Evolutionary conservation across 495 filamentous ascomycete species (phyloP).

Genomic region (Lasiosphaeria miniovina): DNA sequence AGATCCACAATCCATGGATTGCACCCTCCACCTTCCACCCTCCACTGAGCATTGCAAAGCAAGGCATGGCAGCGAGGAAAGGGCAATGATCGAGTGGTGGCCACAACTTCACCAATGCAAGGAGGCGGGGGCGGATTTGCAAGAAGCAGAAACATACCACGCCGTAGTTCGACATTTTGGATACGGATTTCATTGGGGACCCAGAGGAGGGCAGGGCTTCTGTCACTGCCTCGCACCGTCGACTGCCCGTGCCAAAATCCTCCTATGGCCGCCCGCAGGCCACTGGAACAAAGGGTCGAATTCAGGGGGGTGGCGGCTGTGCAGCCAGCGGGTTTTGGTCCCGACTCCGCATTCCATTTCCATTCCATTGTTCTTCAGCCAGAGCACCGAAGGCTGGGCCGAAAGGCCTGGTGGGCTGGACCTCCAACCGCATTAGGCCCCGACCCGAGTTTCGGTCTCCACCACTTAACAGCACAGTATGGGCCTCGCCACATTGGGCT

Average conservation of each 20-base stretch:
- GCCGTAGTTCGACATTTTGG: background rate
- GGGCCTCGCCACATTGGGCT: background rate
- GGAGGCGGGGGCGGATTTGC: slow-evolving; percentile 13
- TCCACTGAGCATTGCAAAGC: background rate
- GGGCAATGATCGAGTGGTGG: background rate
- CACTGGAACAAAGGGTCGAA: too few relatives aligned
- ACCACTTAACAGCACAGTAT: background rate
- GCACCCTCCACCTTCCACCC: slow-evolving; percentile 7
- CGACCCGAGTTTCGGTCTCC: background rate
- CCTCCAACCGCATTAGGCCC: background rate
- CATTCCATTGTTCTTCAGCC: too few relatives aligned
- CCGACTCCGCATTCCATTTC: too few relatives aligned
- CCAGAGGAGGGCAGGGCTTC: too few relatives aligned
- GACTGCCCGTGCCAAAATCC: background rate
- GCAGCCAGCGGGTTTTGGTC: background rate
- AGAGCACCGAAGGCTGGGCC: too few relatives aligned
- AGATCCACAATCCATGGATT: background rate
- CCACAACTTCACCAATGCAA: slow-evolving; percentile 7
- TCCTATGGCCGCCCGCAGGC: too few relatives aligned
- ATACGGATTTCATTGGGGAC: background rate
- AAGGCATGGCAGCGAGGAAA: slow-evolving; percentile 1
- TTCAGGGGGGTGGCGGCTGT: slow-evolving; percentile 2
- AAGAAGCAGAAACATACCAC: background rate
- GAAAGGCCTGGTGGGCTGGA: background rate
- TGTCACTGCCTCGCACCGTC: background rate